Base-by-base conservation (phyloP, 2,329 filamentous ascomycete genomes). In the Ophiostoma perfectum region DNA sequence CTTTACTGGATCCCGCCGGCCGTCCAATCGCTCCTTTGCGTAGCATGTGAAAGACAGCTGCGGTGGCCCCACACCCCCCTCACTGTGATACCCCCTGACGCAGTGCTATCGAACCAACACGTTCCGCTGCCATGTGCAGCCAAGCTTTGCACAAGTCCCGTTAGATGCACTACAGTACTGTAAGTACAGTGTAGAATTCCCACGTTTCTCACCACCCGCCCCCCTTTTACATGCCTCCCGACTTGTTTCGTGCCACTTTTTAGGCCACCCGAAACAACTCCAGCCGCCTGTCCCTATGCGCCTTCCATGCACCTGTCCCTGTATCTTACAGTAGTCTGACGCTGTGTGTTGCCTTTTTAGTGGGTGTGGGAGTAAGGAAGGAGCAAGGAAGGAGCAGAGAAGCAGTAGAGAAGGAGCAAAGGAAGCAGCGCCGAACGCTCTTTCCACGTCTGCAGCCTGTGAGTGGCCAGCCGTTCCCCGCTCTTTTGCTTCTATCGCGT, bases 401-500 rank as follows among this genome's bases (percentile, higher is more conserved):
- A 62, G 38, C 58, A 27, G 16, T 36, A 62, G 16, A 38, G 58
- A 62, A 62, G 58, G 58, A 62, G 55, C 55, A 62, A 27, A 39
- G 58, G 58, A 41, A 63, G 58, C 38, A 63, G 39, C 38, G 39
- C 60, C 38, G 39, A 63, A 41, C 60, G 60, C 39, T 42, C 60
- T 42, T 44, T 63, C 60, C 60, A 16, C 58, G 36, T 62, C 58
- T 62, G 60, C 60, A 63, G 18, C 11, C 38, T 18, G 60, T 16
- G 60, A 63, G 38, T 63, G 60, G 60, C n/a, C 39, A 63, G 38
- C 16, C 38, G 38, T 42, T 41, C 39, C 60, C 60, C 60, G 60
- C 60, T 63, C 36, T 62, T n/a, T 16, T 63, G 60, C 16, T 63
- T 63, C 39, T 63, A 63, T 63, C 60, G 60, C 60, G 60, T 63